These are phyloP conservation scores for Chenopodium berlandieri DNA, from an alignment of 148 eudicot genomes.

Conservation along the genomic window DNA sequence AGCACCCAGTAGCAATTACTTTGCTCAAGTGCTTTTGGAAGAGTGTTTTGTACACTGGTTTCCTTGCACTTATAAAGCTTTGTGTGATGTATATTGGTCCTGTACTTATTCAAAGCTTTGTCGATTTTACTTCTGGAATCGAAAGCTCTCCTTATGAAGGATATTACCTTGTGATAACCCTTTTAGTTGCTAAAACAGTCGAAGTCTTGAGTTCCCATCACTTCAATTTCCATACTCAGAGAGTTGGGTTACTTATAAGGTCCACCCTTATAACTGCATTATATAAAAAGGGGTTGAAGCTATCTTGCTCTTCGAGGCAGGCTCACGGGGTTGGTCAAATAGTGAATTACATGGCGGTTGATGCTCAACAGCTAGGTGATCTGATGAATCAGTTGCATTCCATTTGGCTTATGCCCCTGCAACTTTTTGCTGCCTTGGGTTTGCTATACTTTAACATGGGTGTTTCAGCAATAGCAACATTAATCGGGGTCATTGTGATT, in stretches of 20 bases:
- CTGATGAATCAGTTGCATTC: slow-evolving; percentile 85
- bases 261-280: slow-evolving; percentile 74
- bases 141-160: slow-evolving; percentile 74
- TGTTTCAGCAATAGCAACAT: slow-evolving; percentile 48
- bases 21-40: slow-evolving; percentile 78
- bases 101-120: slow-evolving; percentile 61
- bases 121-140: slow-evolving; percentile 67
- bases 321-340: slow-evolving; percentile 89
- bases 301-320: slow-evolving; percentile 81
- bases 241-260: slow-evolving; percentile 76
- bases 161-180: slow-evolving; percentile 65
- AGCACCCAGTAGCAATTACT: slow-evolving; percentile 68
- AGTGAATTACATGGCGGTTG: slow-evolving; percentile 95
- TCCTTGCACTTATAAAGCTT: slow-evolving; percentile 63
- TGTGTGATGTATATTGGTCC: slow-evolving; percentile 87
- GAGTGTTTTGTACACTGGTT: slow-evolving; percentile 57
- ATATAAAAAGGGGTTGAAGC: slow-evolving; percentile 70
- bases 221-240: slow-evolving; percentile 77
- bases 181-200: slow-evolving; percentile 59
- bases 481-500: slow-evolving; percentile 47
- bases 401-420: slow-evolving; percentile 87
- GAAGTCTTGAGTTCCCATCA: slow-evolving; percentile 77
- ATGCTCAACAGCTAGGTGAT: slow-evolving; percentile 93
- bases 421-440: slow-evolving; percentile 51
- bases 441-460: slow-evolving; percentile 60